phyloP scores from a whole-genome alignment of 2,329 filamentous ascomycete species.

The Elsinoe necatrix region DNA sequence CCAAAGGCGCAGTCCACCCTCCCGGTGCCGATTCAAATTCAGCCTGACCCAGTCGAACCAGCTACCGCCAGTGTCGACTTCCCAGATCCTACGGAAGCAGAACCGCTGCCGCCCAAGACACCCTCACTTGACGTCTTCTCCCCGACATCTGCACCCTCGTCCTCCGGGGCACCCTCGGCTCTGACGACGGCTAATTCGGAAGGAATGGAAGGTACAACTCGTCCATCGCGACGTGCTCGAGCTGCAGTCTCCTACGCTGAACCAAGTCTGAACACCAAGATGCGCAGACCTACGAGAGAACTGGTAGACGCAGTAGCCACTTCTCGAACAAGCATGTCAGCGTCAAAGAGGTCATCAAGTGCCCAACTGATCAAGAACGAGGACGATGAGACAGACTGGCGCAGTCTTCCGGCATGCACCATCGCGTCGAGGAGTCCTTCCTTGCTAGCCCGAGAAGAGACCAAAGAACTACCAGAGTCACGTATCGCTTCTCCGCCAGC shows the following conservation, averaged over 20 bases:
- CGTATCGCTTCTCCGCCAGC: not conserved
- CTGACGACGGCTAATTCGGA: conserved; percentile 23
- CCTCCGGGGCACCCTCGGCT: conserved; percentile 30
- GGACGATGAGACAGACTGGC: conserved; percentile 24
- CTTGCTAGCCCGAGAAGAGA: not conserved
- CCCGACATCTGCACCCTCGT: conserved; percentile 37
- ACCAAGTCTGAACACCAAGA: conserved; percentile 41
- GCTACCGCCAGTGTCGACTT: conserved; percentile 4
- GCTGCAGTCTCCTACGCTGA: conserved; percentile 43
- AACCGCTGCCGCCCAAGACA: conserved; percentile 22
- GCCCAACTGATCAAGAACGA: conserved; percentile 25
- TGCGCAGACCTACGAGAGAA: conserved; percentile 41
- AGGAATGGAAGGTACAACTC: conserved; percentile 27
- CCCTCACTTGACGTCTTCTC: conserved; percentile 34
- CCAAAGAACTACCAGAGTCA: not conserved
- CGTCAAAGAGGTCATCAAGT: conserved; percentile 11
- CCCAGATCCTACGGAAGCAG: not conserved
- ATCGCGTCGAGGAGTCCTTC: not conserved
- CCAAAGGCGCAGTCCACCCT: conserved; percentile 23
- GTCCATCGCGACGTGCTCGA: conserved; percentile 39
- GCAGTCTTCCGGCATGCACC: conserved; percentile 15
- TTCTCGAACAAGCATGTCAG: not conserved
- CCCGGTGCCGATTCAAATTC: conserved; percentile 16
- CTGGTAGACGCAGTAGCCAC: conserved; percentile 37
- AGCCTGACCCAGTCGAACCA: not conserved